Evolutionary conservation across 1,139 yeast genomes (phyloP).

Genomic region (Zygosaccharomyces pseudobailii): DNA sequence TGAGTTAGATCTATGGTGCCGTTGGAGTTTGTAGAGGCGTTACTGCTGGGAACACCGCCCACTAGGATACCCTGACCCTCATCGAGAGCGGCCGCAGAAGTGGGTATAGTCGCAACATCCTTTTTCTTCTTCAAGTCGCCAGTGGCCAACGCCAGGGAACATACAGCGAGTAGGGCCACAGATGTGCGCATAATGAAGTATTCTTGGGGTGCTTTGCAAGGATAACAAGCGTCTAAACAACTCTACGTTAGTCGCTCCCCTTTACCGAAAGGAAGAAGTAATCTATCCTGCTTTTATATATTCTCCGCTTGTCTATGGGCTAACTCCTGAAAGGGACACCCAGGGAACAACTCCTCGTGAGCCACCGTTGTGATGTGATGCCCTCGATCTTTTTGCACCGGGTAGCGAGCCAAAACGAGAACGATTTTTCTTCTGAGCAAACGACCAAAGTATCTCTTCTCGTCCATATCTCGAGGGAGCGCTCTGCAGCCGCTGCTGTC

Average conservation of each 20-base stretch:
- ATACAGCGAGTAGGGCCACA: background rate
- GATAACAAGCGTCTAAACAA: background rate
- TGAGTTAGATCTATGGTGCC: background rate
- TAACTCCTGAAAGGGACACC: background rate
- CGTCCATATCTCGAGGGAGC: background rate
- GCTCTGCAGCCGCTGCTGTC: background rate
- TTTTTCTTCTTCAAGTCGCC: background rate
- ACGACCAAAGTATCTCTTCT: background rate
- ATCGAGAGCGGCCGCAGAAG: background rate
- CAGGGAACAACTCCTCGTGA: background rate
- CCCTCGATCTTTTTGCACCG: background rate
- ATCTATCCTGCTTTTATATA: background rate
- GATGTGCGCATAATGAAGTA: background rate
- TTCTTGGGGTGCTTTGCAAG: background rate
- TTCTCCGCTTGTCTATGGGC: background rate
- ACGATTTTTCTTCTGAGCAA: background rate
- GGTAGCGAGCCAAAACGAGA: background rate
- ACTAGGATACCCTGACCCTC: background rate
- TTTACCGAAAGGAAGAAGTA: background rate
- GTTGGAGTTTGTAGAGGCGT: background rate
- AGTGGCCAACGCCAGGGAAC: background rate
- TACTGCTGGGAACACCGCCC: background rate
- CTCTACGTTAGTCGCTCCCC: too few relatives aligned
- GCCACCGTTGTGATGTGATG: background rate
- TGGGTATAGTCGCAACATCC: background rate